These are phyloP conservation scores for Ilyonectria destructans DNA, from an alignment of 2,329 filamentous ascomycete genomes.

Conservation along the genomic window DNA sequence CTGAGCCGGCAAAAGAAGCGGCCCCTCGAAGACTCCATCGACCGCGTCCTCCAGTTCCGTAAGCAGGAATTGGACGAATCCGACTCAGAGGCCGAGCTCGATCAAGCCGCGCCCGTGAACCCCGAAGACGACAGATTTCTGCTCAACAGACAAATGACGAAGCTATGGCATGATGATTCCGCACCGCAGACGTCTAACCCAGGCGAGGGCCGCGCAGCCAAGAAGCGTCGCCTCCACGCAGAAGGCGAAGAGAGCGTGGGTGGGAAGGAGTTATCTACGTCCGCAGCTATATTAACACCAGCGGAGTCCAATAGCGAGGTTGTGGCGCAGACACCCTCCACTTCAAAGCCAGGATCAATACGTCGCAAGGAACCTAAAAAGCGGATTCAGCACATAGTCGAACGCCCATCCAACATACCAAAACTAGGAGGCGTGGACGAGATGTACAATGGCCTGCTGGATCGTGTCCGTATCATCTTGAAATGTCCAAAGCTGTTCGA, in stretches of 20 bases:
- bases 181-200: slow-evolving; percentile 22
- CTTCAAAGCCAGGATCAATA: slow-evolving; percentile 49
- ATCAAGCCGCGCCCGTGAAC: slow-evolving; percentile 55
- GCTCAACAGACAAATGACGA: slow-evolving; percentile 61
- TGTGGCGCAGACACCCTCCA: slow-evolving; percentile 34
- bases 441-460: slow-evolving; percentile 42
- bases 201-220: slow-evolving; percentile 47
- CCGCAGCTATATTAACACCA: slow-evolving; percentile 39
- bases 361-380: slow-evolving; percentile 52
- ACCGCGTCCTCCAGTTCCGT: slow-evolving; percentile 83
- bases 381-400: slow-evolving; percentile 51
- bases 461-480: slow-evolving; percentile 36
- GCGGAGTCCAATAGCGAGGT: slow-evolving; percentile 28
- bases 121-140: slow-evolving; percentile 57
- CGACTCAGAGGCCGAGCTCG: slow-evolving; percentile 67
- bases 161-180: slow-evolving; percentile 55
- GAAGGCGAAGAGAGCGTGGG: slow-evolving; percentile 47
- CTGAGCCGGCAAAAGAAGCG: slow-evolving; percentile 87
- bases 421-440: slow-evolving; percentile 53
- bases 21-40: slow-evolving; percentile 87
- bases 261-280: slow-evolving; percentile 30
- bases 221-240: slow-evolving; percentile 54
- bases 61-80: slow-evolving; percentile 75
- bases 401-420: slow-evolving; percentile 44
- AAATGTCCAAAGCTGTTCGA: slow-evolving; percentile 43